Conservation (phyloP, 306 rosid genomes). For the Hylodesmum podocarpum region DNA sequence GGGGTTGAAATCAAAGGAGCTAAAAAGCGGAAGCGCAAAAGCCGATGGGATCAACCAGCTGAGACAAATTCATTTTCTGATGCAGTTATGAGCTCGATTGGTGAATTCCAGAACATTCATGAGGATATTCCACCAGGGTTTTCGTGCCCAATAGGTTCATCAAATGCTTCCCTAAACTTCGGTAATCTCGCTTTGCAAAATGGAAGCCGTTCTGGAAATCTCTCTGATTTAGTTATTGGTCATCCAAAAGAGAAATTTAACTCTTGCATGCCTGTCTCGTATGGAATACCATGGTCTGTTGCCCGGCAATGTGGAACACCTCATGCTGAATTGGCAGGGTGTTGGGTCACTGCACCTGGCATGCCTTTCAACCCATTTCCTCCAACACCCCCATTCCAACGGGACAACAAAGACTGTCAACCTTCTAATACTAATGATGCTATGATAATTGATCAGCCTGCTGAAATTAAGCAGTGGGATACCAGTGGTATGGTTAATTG, state of each 20-base stretch:
- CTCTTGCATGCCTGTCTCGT: constrained; percentile 73
- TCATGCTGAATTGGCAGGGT: constrained; percentile 48
- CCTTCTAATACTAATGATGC: constrained; percentile 36
- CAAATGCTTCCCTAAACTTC: constrained; percentile 35
- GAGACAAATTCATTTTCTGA: constrained; percentile 46
- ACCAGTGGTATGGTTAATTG: constrained; percentile 34
- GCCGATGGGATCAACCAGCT: constrained; percentile 99
- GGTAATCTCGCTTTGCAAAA: constrained; percentile 38
- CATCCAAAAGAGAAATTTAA: constrained; percentile 72
- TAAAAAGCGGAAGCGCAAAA: constrained; percentile 82
- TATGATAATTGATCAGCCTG: constrained; percentile 35
- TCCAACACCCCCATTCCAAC: constrained; percentile 74
- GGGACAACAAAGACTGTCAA: constrained; percentile 43
- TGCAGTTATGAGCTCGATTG: constrained; percentile 36
- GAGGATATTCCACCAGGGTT: constrained; percentile 97
- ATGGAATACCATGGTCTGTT: constrained; percentile 77
- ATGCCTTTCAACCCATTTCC: constrained; percentile 93
- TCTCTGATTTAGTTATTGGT: constrained; percentile 51
- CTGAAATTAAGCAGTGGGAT: constrained; percentile 42
- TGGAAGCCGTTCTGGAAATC: constrained; percentile 34
- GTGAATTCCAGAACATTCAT: constrained; percentile 42
- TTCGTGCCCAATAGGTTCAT: constrained; percentile 58
- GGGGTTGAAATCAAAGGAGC: constrained; percentile 41
- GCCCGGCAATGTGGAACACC: constrained; percentile 67
- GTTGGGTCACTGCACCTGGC: constrained; percentile 85